Conservation (phyloP, 2,329 filamentous ascomycete genomes). For the Fusarium algeriense region DNA sequence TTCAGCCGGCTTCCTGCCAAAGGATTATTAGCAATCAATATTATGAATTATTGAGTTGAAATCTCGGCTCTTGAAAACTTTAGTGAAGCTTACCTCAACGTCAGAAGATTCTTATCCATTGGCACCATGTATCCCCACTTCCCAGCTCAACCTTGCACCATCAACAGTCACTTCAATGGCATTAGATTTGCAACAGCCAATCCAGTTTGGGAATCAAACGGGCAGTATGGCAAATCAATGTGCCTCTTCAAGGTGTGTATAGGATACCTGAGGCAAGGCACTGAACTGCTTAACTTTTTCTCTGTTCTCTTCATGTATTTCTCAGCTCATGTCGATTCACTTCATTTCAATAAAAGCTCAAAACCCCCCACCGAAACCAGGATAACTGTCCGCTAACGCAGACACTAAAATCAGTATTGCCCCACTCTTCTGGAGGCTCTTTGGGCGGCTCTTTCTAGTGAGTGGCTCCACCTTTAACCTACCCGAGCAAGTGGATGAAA, state of each 20-base stretch:
- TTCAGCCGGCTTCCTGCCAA: neutral
- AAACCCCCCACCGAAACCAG: neutral
- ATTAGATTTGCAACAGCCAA: neutral
- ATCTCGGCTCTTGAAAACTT: neutral
- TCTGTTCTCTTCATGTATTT: neutral
- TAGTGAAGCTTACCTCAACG: neutral
- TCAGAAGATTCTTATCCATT: neutral
- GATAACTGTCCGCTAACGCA: neutral
- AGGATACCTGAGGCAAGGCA: neutral
- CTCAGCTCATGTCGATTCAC: neutral
- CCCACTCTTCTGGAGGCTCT: conserved; percentile 22
- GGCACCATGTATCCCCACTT: conserved; percentile 1
- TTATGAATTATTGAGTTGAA: too few relatives aligned
- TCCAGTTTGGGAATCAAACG: neutral
- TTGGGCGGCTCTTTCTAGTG: neutral
- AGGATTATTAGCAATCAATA: too few relatives aligned
- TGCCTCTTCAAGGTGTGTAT: neutral
- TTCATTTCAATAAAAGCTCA: neutral
- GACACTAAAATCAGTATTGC: neutral
- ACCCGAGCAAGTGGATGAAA: conserved; percentile 27
- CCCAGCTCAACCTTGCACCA: conserved; percentile 7
- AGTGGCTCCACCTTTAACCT: conserved; percentile 7
- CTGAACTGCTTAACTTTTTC: neutral
- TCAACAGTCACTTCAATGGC: neutral
- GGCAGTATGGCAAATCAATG: neutral